A percentile compares a stretch with the other conserved stretches of the same genome.
Conservation (phyloP, 495 filamentous ascomycete species). For the Xylaria longipes region DNA sequence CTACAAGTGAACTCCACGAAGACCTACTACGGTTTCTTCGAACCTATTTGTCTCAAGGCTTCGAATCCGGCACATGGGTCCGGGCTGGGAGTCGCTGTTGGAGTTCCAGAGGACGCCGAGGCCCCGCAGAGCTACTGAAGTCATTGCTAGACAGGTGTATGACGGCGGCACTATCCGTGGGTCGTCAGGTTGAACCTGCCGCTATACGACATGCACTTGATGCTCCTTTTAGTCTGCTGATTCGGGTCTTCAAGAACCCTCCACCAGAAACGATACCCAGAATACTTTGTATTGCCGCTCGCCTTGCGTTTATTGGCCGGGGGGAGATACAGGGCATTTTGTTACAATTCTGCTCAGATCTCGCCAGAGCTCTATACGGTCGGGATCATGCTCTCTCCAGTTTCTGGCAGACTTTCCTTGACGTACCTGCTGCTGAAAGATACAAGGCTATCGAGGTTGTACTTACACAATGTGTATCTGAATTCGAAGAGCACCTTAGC, state of each 20-base stretch:
- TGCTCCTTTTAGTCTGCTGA: slow-evolving; percentile 36
- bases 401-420: slow-evolving; percentile 38
- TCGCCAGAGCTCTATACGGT: slow-evolving; percentile 30
- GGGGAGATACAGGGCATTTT: slow-evolving; percentile 37
- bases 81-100: slow-evolving; percentile 35
- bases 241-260: slow-evolving; percentile 40
- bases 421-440: slow-evolving; percentile 33
- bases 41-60: slow-evolving; percentile 32
- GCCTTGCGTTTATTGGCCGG: slow-evolving; percentile 36
- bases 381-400: slow-evolving; percentile 29
- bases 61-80: slow-evolving; percentile 35
- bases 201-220: slow-evolving; percentile 34
- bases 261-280: slow-evolving; percentile 38
- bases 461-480: slow-evolving; percentile 34
- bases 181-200: slow-evolving; percentile 37
- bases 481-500: slow-evolving; percentile 35
- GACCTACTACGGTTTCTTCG: slow-evolving; percentile 33
- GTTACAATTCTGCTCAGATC: slow-evolving; percentile 39
- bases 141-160: slow-evolving; percentile 39
- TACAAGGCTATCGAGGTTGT: slow-evolving; percentile 33
- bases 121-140: slow-evolving; percentile 37
- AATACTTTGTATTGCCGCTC: slow-evolving; percentile 35
- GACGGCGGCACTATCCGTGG: slow-evolving; percentile 37
- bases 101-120: slow-evolving; percentile 34
- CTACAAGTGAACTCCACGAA: slow-evolving; percentile 24